Conservation (phyloP, 176 grass and related monocot genomes). For the Bolboschoenus planiculmis region DNA sequence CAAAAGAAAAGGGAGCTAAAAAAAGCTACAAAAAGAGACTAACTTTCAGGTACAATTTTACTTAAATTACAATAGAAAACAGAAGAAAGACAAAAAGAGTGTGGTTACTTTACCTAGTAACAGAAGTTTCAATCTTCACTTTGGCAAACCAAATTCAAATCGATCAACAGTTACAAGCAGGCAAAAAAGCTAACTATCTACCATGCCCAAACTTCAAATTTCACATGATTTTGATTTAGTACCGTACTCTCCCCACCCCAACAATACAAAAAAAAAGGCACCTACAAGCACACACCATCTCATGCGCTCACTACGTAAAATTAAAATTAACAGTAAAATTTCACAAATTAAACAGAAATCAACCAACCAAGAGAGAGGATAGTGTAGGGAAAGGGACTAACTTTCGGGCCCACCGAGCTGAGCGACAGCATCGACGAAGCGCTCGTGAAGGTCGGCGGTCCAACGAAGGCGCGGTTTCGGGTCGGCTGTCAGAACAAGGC, state of each 20-base stretch:
- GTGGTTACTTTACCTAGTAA: background rate
- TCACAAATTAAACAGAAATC: background rate
- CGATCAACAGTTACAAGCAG: background rate
- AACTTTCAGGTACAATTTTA: background rate
- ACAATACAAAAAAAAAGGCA: background rate
- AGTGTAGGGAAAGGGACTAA: conserved; percentile 26
- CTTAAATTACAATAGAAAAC: background rate
- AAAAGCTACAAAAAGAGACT: background rate
- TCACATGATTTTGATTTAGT: background rate
- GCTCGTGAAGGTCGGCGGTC: conserved; percentile 96
- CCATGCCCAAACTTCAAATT: background rate
- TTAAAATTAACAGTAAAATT: too few relatives aligned
- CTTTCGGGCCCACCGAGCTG: conserved; percentile 98
- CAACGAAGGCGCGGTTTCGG: conserved; percentile 86
- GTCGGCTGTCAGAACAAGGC: conserved; percentile 84
- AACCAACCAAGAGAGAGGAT: background rate
- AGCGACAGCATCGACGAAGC: conserved; percentile 94
- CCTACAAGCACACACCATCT: background rate
- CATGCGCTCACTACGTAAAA: too few relatives aligned
- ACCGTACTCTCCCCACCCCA: background rate
- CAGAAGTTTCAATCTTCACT: background rate
- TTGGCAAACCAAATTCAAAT: background rate
- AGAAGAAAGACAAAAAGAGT: conserved; percentile 13
- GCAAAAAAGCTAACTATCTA: background rate
- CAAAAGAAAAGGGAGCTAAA: background rate